Base-by-base conservation (phyloP, 2,329 filamentous ascomycete genomes). In the Blastomyces silverae region DNA sequence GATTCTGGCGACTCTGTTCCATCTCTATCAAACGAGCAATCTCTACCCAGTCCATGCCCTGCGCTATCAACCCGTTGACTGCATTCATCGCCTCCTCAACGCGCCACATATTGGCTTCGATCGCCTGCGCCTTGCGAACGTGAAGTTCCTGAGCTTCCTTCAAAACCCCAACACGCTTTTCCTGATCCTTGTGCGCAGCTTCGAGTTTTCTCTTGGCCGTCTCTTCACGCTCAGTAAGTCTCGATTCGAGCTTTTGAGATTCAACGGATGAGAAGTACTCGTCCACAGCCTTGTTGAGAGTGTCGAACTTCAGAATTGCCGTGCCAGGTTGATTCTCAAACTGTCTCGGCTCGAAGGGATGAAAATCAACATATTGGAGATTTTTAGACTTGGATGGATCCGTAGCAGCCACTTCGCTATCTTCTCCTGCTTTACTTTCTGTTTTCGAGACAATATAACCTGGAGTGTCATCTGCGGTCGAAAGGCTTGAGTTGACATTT, bases 251-350 rank as follows among this genome's bases (percentile, higher is more conserved):
- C 74, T 91, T 96, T 74, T 97, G 93, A 0, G 92, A 91, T 77
- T 99, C 94, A 34, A 97, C 85, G 0, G 93, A 97, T 0, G 94
- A 97, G 76, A 96, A 97, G 79, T 97, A 99, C 70, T 96, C 91
- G 73, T 99, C 94, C 0, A 96, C 92, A 0, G 92, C 94, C 73
- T 89, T 89, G 76, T 97, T 97, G 80, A 95, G 97, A 11, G 87
- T 89, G 7, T 91, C 84, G 69, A 92, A 92, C 63, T 90, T 85
- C 15, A 97, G 73, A 20, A 96, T 85, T 2, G 85, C 84, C 31
- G 88, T 84, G 0, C 82, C 79, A 0, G 86, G 79, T 64, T 92
- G 86, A 7, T 84, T 81, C 67, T 87, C 85, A 67, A 96, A 89
- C 70, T 97, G 93, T 28, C 83, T 81, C 0, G 94, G 94, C 50